Evolutionary conservation across 257 asterid species (phyloP), one percentile per base, ranked within the genome.

Genomic region (Coffea eugenioides): DNA sequence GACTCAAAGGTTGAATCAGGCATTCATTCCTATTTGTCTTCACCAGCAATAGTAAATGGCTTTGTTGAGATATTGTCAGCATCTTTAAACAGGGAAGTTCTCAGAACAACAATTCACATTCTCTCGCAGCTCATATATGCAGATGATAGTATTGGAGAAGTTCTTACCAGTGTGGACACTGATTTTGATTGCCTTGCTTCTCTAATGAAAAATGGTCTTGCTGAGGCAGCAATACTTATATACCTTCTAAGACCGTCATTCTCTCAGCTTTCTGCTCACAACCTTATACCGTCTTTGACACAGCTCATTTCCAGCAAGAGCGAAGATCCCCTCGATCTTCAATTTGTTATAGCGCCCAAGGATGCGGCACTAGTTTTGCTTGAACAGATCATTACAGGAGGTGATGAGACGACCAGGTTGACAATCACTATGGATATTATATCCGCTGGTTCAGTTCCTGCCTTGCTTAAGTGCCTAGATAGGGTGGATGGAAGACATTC

Each of bases 331-430:
- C 25, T 73, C 36, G 86, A 80, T 76, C 83, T 86, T 67, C 88
- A 78, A 59, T 86, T 85, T 79, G 90, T 80, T 61, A 70, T 93
- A 56, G 91, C 87, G 39, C 91, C 97, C 71, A 93, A 91, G 85
- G 97, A 93, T 83, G 94, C 98, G 67, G 90, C 97, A 34, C 51
- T 88, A 57, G 86, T 83, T 70, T 85, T 93, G 89, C 93, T 93
- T 0, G 94, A 90, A 79, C 87, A 89, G 77, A 88, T 93, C 69
- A 89, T 92, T 15, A 80, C 69, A 21, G 94, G 90, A 77, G 93
- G 93, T 49, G 95, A 90, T 79, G 97, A 91, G 87, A 87, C 73
- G 36, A 90, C 86, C 74, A 76, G 84, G 77, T 82, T 80, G 23
- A 79, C 14, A 43, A 88, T 79, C 78, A 88, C 86, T 54, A 77